Base-by-base conservation (phyloP, 495 filamentous ascomycete genomes). In the Amorphotheca resinae region DNA sequence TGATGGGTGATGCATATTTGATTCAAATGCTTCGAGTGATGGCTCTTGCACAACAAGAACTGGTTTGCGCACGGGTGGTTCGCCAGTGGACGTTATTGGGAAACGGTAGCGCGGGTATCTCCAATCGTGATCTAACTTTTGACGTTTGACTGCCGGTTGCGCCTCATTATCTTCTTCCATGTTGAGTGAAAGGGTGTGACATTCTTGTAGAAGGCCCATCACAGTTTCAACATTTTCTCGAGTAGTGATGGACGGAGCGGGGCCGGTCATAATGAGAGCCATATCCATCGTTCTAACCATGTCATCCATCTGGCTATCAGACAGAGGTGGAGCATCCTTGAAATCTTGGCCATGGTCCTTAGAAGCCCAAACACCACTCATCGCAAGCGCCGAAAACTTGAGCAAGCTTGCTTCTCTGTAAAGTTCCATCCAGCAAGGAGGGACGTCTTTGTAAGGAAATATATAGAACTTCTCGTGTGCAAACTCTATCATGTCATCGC, bases 261-360 rank as follows among this genome's bases (percentile, higher is more conserved):
- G 83, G 0, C 88, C 91, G 17, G 85, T 72, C 57, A 94, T 77
- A 36, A 94, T 89, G 36, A 91, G 53, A 0, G 84, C 82, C 57
- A 78, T 79, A 49, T 98, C 91, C 17, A 94, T 68, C n/a, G 79
- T 65, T 9, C 65, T 60, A 7, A 66, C 50, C 17, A 46, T 46
- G 22, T 42, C 42, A 44, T 51, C 54, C 22, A 53, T 26, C 4
- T 38, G 18, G 11, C n/a, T 20, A 9, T 22, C 39, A 22, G 11
- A n/a, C n/a, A 41, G 14, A n/a, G 1, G 9, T 17, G 45, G 22
- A 17, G 9, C 18, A 44, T 8, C 44, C 30, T 21, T 49, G 23
- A 38, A 14, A 18, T 36, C 17, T 22, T 22, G 15, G 16, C 5
- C 9, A 30, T 6, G 12, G 26, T 30, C 26, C 32, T 34, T 34